Base-by-base conservation (phyloP, 1,284 basidiomycete genomes). In the Phellopilus nigrolimitatus region DNA sequence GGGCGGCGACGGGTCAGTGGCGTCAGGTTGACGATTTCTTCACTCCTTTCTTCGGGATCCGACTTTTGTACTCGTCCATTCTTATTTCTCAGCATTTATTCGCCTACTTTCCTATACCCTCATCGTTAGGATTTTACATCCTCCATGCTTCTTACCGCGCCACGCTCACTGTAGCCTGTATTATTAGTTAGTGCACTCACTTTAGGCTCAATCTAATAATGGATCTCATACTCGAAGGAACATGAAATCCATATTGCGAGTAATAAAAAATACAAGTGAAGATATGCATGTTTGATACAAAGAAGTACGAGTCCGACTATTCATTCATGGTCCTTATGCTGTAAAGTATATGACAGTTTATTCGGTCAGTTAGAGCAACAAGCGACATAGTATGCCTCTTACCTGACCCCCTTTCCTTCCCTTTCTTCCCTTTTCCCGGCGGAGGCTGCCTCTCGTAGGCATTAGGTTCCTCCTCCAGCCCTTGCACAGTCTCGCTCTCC, bases 361-460 rank as follows among this genome's bases (percentile, higher is more conserved):
- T n/a, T n/a, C n/a, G n/a, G n/a, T n/a, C n/a, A n/a, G n/a, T n/a
- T n/a, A n/a, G n/a, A n/a, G n/a, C n/a, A n/a, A n/a, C n/a, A n/a
- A n/a, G n/a, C n/a, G n/a, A n/a, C n/a, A n/a, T n/a, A n/a, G n/a
- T n/a, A n/a, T n/a, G n/a, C n/a, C n/a, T n/a, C n/a, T n/a, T n/a
- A n/a, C n/a, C n/a, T n/a, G n/a, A n/a, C n/a, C 33, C 28, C 49
- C 38, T 42, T n/a, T 36, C 51, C 31, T 53, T 50, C 37, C 45
- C 51, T 38, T 34, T 47, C 45, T 30, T 37, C 64, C 71, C 73
- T 43, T 60, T 60, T 51, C 54, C 59, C 3, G 61, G 61, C 34
- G 33, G 24, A 9, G 79, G 74, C 56, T 62, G 62, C n/a, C 62
- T 63, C 64, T 84, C 82, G 60, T 84, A 84, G 3, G 78, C 76